These are phyloP conservation scores for Yamadazyma conglobata DNA, from an alignment of 1,139 yeast species.

Conservation along the genomic window DNA sequence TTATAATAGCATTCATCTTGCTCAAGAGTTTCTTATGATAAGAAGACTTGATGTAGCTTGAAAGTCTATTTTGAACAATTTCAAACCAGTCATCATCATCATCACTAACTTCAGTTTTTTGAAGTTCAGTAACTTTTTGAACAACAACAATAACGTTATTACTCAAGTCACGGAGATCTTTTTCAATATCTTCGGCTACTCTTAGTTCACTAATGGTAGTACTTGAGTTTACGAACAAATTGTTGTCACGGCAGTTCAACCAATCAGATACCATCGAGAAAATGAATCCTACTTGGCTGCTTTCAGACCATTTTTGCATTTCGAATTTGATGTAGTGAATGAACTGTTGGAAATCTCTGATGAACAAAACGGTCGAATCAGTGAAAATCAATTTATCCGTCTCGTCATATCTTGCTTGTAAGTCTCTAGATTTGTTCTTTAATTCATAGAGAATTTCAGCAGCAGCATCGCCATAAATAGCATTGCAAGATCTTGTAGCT, in stretches of 20 bases:
- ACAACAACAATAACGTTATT: slow-evolving; percentile 62
- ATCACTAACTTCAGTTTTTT: slow-evolving; percentile 29
- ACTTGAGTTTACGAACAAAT: slow-evolving; percentile 21
- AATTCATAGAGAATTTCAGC: slow-evolving; percentile 17
- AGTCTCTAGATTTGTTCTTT: slow-evolving; percentile 17
- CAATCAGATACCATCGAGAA: slow-evolving; percentile 44
- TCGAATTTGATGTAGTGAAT: slow-evolving; percentile 2
- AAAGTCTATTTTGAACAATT: slow-evolving; percentile 42
- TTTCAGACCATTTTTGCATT: slow-evolving; percentile 25
- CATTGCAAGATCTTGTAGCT: slow-evolving; percentile 3
- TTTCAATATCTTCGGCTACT: slow-evolving; percentile 43
- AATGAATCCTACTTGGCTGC: slow-evolving; percentile 37
- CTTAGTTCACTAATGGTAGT: slow-evolving; percentile 20
- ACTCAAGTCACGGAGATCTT: slow-evolving; percentile 48
- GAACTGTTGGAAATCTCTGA: slow-evolving; percentile 8
- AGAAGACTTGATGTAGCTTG: slow-evolving; percentile 26
- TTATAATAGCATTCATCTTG: slow-evolving; percentile 19
- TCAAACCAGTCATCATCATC: slow-evolving; percentile 69
- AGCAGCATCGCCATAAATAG: not conserved
- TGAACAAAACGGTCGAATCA: slow-evolving; percentile 4
- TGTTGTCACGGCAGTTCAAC: slow-evolving; percentile 21
- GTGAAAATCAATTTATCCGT: too few species aligned
- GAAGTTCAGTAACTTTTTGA: slow-evolving; percentile 50
- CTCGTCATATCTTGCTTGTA: too few species aligned
- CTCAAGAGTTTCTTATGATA: slow-evolving; percentile 28